Conservation (phyloP, 805 yeast genomes). For the Wickerhamiella occidentalis region DNA sequence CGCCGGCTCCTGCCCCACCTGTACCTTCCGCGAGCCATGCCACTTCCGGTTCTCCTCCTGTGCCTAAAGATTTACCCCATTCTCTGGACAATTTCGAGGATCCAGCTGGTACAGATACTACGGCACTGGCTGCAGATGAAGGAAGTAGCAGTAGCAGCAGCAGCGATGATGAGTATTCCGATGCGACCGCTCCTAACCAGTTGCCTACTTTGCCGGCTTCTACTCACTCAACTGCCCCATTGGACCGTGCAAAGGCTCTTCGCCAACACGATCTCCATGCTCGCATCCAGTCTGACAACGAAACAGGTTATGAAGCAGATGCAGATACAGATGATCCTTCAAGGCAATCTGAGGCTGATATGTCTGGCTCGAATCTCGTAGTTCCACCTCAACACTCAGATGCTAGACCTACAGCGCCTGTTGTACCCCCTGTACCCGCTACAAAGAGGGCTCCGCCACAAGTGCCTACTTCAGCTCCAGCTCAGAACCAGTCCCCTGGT, state of each 20-base stretch:
- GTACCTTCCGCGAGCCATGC: background rate
- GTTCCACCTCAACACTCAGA: background rate
- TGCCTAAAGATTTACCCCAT: background rate
- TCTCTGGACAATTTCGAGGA: background rate
- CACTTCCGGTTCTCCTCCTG: background rate
- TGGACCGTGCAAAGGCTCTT: background rate
- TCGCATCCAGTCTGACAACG: constrained; percentile 1
- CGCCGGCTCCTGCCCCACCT: too few species aligned
- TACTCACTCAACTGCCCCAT: background rate
- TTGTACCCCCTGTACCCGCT: background rate
- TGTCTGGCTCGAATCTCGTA: background rate
- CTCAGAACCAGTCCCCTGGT: constrained; percentile 15
- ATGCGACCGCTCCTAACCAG: background rate
- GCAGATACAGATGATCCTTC: constrained; percentile 1
- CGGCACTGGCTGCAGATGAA: constrained; percentile 8
- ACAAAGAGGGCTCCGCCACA: background rate
- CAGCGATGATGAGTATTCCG: constrained; percentile 4
- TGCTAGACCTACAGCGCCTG: background rate
- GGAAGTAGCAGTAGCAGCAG: background rate
- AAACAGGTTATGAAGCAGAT: constrained; percentile 10
- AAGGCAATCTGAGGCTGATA: background rate
- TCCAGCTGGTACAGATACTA: background rate
- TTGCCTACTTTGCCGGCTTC: background rate
- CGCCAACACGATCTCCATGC: constrained; percentile 6
- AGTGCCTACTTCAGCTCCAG: constrained; percentile 4